Evolutionary conservation across 2,329 filamentous ascomycete genomes (phyloP).

Genomic region (Fusarium sp.): DNA sequence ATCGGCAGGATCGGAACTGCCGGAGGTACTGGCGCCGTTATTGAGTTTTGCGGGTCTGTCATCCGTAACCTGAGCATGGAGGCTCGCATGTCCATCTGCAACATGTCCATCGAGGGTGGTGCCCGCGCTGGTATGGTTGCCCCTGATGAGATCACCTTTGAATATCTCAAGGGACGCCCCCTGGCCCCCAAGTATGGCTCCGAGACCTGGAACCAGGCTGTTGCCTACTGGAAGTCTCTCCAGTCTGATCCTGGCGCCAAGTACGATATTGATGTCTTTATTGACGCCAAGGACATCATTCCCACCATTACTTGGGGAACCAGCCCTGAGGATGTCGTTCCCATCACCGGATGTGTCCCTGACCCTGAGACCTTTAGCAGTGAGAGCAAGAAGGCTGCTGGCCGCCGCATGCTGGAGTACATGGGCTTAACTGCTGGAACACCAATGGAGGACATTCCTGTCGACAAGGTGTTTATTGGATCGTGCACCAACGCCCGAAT

Average conservation of each 20-base stretch:
- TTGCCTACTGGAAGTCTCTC: constrained; percentile 87
- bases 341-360: constrained; percentile 91
- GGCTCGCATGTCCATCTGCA: constrained; percentile 98
- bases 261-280: constrained; percentile 88
- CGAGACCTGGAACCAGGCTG: constrained; percentile 88
- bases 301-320: constrained; percentile 98
- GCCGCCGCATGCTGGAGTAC: constrained; percentile 87
- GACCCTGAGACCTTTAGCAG: constrained; percentile 87
- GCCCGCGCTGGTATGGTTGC: constrained; percentile 97
- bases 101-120: constrained; percentile 98
- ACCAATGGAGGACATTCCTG: constrained; percentile 86
- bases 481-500: constrained; percentile 98
- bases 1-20: constrained; percentile 96
- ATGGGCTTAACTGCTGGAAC: constrained; percentile 93
- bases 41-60: constrained; percentile 96
- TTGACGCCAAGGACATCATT: constrained; percentile 91
- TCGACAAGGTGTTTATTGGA: constrained; percentile 98
- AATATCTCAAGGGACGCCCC: constrained; percentile 92
- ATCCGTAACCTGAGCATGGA: constrained; percentile 93
- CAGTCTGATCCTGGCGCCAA: constrained; percentile 88
- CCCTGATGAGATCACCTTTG: constrained; percentile 91
- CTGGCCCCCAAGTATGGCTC: constrained; percentile 87
- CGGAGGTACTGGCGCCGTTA: constrained; percentile 92
- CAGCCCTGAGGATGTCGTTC: constrained; percentile 94
- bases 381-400: constrained; percentile 81